Percentiles rank a stretch among this genome's conserved stretches.
Conservation (phyloP, 495 filamentous ascomycete species). For the Daldinia bambusicola region DNA sequence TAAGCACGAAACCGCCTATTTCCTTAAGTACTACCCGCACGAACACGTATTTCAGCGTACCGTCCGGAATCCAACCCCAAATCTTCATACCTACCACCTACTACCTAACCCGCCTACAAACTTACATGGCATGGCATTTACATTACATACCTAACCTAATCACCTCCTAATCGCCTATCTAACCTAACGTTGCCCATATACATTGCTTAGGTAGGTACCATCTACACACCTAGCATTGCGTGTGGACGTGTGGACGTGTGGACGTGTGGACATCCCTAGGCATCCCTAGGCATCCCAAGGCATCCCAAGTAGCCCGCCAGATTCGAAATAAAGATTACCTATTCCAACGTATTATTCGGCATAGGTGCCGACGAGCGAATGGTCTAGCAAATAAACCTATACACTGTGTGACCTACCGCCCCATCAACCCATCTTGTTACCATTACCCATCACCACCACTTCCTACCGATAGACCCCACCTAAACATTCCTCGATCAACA, state of each 20-base stretch:
- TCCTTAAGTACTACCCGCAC: constrained; percentile 4
- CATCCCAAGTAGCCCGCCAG: constrained; percentile 15
- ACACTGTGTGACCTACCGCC: constrained; percentile 41
- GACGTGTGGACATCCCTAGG: too few species aligned
- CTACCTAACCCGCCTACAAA: constrained; percentile 3
- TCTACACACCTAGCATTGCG: constrained; percentile 10
- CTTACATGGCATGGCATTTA: too few species aligned
- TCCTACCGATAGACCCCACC: constrained; percentile 49
- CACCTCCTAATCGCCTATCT: too few species aligned
- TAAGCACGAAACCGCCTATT: constrained; percentile 13
- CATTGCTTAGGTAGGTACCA: not conserved
- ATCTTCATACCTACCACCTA: not conserved
- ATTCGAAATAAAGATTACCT: constrained; percentile 11
- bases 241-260: not conserved
- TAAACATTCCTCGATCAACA: constrained; percentile 43
- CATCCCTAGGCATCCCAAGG: not conserved
- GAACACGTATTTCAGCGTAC: constrained; percentile 24
- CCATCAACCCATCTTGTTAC: constrained; percentile 30
- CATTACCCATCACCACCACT: constrained; percentile 39
- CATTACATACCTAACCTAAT: constrained; percentile 6
- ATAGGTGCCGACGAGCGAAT: constrained; percentile 35
- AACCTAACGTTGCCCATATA: too few species aligned
- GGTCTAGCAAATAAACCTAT: constrained; percentile 26
- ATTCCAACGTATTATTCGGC: constrained; percentile 33
- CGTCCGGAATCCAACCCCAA: constrained; percentile 23